A percentile compares a stretch with the other conserved stretches of the same genome.
These are phyloP conservation scores for Geranomyces variabilis DNA, from an alignment of 192 early-diverging fungal species.

Conservation along the genomic window DNA sequence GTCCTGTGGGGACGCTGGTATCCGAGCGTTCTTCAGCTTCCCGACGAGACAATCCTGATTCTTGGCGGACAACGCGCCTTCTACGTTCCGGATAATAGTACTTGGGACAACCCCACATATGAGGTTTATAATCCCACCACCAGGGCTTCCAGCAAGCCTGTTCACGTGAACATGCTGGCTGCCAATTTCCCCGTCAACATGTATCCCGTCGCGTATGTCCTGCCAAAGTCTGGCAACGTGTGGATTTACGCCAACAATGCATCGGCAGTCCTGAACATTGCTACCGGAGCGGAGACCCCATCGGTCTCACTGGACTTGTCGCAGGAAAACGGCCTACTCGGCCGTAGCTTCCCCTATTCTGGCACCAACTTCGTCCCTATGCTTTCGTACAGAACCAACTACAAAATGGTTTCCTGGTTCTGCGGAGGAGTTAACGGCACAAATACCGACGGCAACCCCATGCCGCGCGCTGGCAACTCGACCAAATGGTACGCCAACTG, in stretches of 20 bases:
- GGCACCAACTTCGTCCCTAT: slow-evolving; percentile 41
- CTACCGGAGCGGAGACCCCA: slow-evolving; percentile 13
- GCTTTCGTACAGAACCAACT: slow-evolving; percentile 25
- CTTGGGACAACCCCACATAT: slow-evolving; percentile 25
- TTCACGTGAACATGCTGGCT: not conserved
- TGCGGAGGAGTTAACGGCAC: slow-evolving; percentile 44
- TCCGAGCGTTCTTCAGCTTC: slow-evolving; percentile 21
- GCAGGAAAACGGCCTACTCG: slow-evolving; percentile 15
- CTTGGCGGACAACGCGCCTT: slow-evolving; percentile 31
- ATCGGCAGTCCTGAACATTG: slow-evolving; percentile 16
- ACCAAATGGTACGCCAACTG: slow-evolving; percentile 32
- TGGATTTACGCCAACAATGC: slow-evolving; percentile 24
- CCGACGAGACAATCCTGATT: slow-evolving; percentile 25
- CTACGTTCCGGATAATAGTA: slow-evolving; percentile 14
- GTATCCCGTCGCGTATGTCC: slow-evolving; percentile 31
- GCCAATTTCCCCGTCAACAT: slow-evolving; percentile 27
- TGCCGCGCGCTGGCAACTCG: slow-evolving; percentile 6
- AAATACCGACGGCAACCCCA: slow-evolving; percentile 10
- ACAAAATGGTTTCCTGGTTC: slow-evolving; percentile 37
- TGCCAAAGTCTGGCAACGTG: slow-evolving; percentile 32
- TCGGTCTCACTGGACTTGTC: not conserved
- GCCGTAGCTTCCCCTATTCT: slow-evolving; percentile 32
- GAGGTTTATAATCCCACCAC: slow-evolving; percentile 35
- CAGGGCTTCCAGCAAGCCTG: not conserved
- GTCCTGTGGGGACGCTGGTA: slow-evolving; percentile 35